Percentiles rank a stretch among this genome's conserved stretches.
Conservation (phyloP, 202 grass and related monocot species). For the Cymbopogon flexuosus region DNA sequence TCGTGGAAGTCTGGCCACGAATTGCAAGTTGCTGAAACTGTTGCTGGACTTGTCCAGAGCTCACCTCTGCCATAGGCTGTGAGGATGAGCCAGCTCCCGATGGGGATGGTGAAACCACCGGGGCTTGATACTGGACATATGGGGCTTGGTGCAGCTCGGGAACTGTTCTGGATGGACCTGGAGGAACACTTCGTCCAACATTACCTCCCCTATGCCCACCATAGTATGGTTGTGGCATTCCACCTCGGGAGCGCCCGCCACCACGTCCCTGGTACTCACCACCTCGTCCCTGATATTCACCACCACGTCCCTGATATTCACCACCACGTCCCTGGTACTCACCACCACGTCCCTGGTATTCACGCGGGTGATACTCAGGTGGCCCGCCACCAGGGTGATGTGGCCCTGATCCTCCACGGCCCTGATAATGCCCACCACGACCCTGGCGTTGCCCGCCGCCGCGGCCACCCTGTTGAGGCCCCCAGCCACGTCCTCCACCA, state of each 20-base stretch:
- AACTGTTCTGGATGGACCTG: conserved; percentile 66
- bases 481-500: conserved; percentile 55
- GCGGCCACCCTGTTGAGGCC: conserved; percentile 64
- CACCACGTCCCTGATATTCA: conserved; percentile 45
- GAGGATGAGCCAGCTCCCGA: conserved; percentile 51
- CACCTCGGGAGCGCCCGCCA: conserved; percentile 48
- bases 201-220: conserved; percentile 51
- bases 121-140: conserved; percentile 59
- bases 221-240: conserved; percentile 53
- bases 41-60: conserved; percentile 54
- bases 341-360: conserved; percentile 38
- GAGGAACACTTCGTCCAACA: conserved; percentile 47
- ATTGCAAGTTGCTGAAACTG: conserved; percentile 64
- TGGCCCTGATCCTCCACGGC: conserved; percentile 34
- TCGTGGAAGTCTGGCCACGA: conserved; percentile 40
- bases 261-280: conserved; percentile 30
- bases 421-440: conserved; percentile 53
- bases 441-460: conserved; percentile 65
- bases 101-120: conserved; percentile 48
- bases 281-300: conserved; percentile 40
- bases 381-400: conserved; percentile 41
- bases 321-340: conserved; percentile 39
- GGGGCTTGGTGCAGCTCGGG: conserved; percentile 99
- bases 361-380: conserved; percentile 43
- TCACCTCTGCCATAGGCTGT: conserved; percentile 53